Conservation (phyloP, 352 stramenopile genomes). For the Phytophthora nicotianae region DNA sequence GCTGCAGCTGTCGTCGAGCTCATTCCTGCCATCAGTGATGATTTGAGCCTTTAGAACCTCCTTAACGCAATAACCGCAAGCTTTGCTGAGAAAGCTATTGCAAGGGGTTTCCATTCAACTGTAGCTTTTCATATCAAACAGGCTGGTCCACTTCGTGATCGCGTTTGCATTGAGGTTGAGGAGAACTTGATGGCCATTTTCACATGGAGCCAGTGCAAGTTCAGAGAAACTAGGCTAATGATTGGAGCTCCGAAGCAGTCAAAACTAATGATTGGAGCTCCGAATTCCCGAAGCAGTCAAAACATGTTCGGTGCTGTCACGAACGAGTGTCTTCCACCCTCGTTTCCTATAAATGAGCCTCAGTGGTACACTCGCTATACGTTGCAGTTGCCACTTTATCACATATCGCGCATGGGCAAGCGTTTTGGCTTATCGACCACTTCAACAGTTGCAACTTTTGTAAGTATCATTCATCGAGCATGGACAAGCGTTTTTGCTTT, state of each 20-base stretch:
- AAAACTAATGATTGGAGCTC: constrained; percentile 20
- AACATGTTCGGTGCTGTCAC: constrained; percentile 15
- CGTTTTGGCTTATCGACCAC: no score
- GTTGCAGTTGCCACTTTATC: constrained; percentile 3
- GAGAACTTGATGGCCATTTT: constrained; percentile 7
- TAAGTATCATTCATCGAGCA: constrained; percentile 4
- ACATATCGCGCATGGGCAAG: no score
- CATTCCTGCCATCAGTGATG: constrained; percentile 18
- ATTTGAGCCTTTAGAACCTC: constrained; percentile 7
- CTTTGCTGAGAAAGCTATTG: background rate
- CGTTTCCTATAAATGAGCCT: constrained; percentile 27
- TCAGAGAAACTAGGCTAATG: constrained; percentile 20
- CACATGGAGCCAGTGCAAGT: constrained; percentile 6
- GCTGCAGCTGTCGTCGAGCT: constrained; percentile 19
- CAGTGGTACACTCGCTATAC: constrained; percentile 11
- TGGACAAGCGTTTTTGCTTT: background rate
- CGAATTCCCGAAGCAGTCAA: constrained; percentile 15
- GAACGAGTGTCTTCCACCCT: constrained; percentile 9
- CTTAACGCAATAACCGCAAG: background rate
- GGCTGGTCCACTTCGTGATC: no score
- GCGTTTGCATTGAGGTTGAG: constrained; percentile 5
- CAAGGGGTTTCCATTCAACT: background rate
- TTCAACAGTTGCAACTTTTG: no score
- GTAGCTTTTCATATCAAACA: no score
- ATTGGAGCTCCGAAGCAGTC: constrained; percentile 12